Base-by-base conservation (phyloP, 2,329 filamentous ascomycete genomes). In the Penicillium sp. region DNA sequence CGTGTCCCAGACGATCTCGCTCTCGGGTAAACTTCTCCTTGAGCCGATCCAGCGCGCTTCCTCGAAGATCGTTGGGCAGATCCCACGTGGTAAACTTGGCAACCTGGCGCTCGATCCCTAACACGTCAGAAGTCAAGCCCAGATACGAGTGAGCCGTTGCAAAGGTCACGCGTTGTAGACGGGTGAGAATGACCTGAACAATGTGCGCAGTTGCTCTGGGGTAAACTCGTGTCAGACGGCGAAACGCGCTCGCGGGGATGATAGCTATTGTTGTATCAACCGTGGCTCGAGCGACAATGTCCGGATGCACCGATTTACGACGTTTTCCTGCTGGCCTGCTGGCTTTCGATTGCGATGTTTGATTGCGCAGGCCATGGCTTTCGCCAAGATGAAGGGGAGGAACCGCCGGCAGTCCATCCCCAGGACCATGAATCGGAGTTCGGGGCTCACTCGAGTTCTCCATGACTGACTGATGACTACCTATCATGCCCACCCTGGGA, bases 201-300 rank as follows among this genome's bases (percentile, higher is more conserved):
- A 98, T 97, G 63, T 98, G 94, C 1, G 93, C 86, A 2, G 93
- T 96, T 8, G 94, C 90, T 72, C 94, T 95, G 8, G 93, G 93
- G 60, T 97, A 98, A 25, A 96, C 85, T 62, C 88, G 83, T 43
- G 95, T 98, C 45, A 98, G 75, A 7, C 94, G 84, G 45, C 90
- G 83, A 61, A 98, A 98, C 3, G 93, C 94, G 64, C 90, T 95
- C 1, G 93, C 93, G 1, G 94, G 94, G 48, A 98, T 98, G 54
- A 98, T 94, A 5, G 93, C 93, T 68, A 98, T 96, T 0, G 94
- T 98, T 0, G 93, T 98, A 65, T 98, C 94, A 25, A 94, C 86
- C 12, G 90, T 94, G 5, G 93, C 93, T 55, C 93, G 81, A n/a
- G 91, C 93, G 55, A 98, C 89, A 53, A 98, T 93, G 63, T 98